A percentile compares a stretch with the other conserved stretches of the same genome.
Conservation (phyloP, 2,329 filamentous ascomycete genomes). For the Aspergillus tubingensis region DNA sequence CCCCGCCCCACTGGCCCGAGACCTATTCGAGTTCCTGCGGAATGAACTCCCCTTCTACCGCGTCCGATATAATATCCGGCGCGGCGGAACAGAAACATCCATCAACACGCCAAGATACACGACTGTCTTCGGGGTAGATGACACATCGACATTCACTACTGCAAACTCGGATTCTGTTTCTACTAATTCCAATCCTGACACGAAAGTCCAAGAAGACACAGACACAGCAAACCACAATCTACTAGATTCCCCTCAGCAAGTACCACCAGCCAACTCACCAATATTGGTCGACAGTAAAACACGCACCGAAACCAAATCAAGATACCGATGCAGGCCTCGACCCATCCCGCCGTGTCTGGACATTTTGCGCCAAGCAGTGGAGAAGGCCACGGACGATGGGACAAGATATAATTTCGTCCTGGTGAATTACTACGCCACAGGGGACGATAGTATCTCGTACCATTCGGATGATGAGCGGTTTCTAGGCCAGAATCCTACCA, state of each 20-base stretch:
- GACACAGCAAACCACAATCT: background rate
- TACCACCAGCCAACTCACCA: background rate
- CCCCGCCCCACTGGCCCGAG: slow-evolving; percentile 55
- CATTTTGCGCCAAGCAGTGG: slow-evolving; percentile 61
- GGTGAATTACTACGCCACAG: slow-evolving; percentile 81
- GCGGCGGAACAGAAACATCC: slow-evolving; percentile 62
- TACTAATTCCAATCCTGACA: too few species aligned
- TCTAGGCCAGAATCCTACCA: slow-evolving; percentile 67
- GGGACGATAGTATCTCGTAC: slow-evolving; percentile 74
- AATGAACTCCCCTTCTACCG: slow-evolving; percentile 73
- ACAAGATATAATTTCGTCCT: slow-evolving; percentile 74
- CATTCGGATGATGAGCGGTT: slow-evolving; percentile 82
- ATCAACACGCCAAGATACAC: slow-evolving; percentile 65
- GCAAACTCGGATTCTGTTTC: too few species aligned
- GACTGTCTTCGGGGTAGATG: slow-evolving; percentile 63
- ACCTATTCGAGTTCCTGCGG: slow-evolving; percentile 71
- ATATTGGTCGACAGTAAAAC: slow-evolving; percentile 47
- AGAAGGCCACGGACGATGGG: slow-evolving; percentile 61
- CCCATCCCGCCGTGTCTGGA: slow-evolving; percentile 72
- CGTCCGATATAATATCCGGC: slow-evolving; percentile 71
- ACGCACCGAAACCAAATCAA: slow-evolving; percentile 41
- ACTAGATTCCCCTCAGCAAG: background rate
- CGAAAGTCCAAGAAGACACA: too few species aligned
- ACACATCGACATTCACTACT: slow-evolving; percentile 62
- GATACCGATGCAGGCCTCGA: slow-evolving; percentile 62